Evolutionary conservation across 441 rosid genomes (phyloP), one percentile per base, ranked within the genome.

Genomic region (Sinapis alba): DNA sequence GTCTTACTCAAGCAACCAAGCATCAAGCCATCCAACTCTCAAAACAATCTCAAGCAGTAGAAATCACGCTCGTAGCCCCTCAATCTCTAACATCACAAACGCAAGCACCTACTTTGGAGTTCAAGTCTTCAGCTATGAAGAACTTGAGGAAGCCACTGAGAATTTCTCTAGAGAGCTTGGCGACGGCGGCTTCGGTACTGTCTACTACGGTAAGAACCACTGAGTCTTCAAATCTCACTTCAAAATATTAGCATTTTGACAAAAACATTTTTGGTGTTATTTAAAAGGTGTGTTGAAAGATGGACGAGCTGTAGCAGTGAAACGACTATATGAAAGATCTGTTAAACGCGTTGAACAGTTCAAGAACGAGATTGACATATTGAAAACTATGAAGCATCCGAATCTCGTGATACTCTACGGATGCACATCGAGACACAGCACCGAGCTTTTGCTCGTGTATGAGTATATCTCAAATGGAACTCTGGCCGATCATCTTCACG

Each of bases 151-250:
- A 80, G 98, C 98, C 23, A 94, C 99, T 0, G 76, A 82, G 11
- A 81, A 84, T 82, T 94, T 94, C 65, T 87, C 97, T n/a, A 89
- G 78, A 72, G 85, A 89, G 68, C 94, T 94, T 3, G 99, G 99
- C 18, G 94, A 89, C 41, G 99, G 99, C 24, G 99, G 99, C 26
- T 94, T 88, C n/a, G 98, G 98, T 59, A 80, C 86, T 0, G 99
- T 94, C 77, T 92, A 92, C 62, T 74, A 86, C 27, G 99, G 98
- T 92, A 77, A 71, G 81, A 47, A 70, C 23, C 18, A 62, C 34
- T 72, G 3, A 30, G n/a, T 8, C n/a, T 18, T 36, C 64, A 66
- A 5, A 6, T 58, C n/a, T 50, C 30, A 47, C 53, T 30, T 62
- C 3, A 63, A 9, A 0, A 16, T 1, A 3, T 47, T 36, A 13